Evolutionary conservation across 2,329 filamentous ascomycete genomes (phyloP), one percentile per base, ranked within the genome.

Genomic region (Ramularia endophylla): DNA sequence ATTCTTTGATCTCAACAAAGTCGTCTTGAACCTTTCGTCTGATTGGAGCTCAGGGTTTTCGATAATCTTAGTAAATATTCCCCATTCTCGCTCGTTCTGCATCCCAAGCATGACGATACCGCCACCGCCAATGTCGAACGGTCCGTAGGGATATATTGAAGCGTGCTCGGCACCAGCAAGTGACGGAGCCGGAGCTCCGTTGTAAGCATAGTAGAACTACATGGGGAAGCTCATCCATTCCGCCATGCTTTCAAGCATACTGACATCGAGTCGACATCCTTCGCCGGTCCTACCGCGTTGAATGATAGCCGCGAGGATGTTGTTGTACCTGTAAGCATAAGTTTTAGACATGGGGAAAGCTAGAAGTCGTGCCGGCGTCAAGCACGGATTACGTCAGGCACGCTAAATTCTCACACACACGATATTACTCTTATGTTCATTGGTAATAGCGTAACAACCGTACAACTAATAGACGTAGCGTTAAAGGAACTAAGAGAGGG

Each of bases 301-400:
- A 8, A 97, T 70, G 17, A 98, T 72, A 1, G 89, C 88, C 0
- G 92, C 90, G 81, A 97, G 88, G 58, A 97, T 88, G 46, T 86
- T 84, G 65, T 95, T 95, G 22, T 25, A 25, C n/a, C n/a, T n/a
- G n/a, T n/a, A n/a, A n/a, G n/a, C n/a, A n/a, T n/a, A n/a, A n/a
- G n/a, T n/a, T n/a, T n/a, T n/a, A n/a, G n/a, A n/a, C n/a, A n/a
- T n/a, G n/a, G n/a, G n/a, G n/a, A n/a, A n/a, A n/a, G n/a, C n/a
- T n/a, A n/a, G n/a, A n/a, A n/a, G n/a, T n/a, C n/a, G n/a, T n/a
- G n/a, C n/a, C n/a, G n/a, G n/a, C n/a, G n/a, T n/a, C n/a, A n/a
- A n/a, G n/a, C n/a, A n/a, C n/a, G n/a, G n/a, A n/a, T n/a, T n/a
- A n/a, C n/a, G n/a, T n/a, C n/a, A n/a, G n/a, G n/a, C n/a, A n/a